phyloP scores from a whole-genome alignment of 805 yeast genomes.

The Metschnikowia hibisci region DNA sequence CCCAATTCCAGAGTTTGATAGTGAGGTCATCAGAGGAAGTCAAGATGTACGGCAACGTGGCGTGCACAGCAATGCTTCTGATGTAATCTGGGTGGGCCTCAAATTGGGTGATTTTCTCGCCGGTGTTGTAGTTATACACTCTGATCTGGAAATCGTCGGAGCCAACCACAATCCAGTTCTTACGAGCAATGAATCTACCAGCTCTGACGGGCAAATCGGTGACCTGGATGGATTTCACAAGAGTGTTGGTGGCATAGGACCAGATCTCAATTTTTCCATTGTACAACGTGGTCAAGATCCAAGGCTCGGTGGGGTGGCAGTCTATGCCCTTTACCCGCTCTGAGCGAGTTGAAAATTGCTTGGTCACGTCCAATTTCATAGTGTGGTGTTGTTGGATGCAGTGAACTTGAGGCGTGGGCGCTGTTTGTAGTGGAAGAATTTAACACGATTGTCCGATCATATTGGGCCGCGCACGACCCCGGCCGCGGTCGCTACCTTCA shows the following conservation, averaged over 20 bases:
- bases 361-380: slow-evolving; percentile 50
- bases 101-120: slow-evolving; percentile 89
- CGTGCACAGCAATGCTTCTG: slow-evolving; percentile 90
- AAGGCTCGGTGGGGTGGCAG: slow-evolving; percentile 96
- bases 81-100: slow-evolving; percentile 98
- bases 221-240: slow-evolving; percentile 87
- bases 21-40: slow-evolving; percentile 91
- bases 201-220: slow-evolving; percentile 96
- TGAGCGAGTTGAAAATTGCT: slow-evolving; percentile 84
- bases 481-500: neutral
- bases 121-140: slow-evolving; percentile 91
- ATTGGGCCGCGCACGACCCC: slow-evolving; percentile 14
- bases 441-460: slow-evolving; percentile 14
- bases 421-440: slow-evolving; percentile 7
- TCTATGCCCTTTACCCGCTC: slow-evolving; percentile 98
- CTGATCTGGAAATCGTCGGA: slow-evolving; percentile 93
- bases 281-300: slow-evolving; percentile 89
- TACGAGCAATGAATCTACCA: slow-evolving; percentile 90
- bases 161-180: slow-evolving; percentile 96
- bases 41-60: slow-evolving; percentile 82
- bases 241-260: slow-evolving; percentile 82
- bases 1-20: slow-evolving; percentile 97
- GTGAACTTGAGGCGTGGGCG: slow-evolving; percentile 2
- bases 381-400: slow-evolving; percentile 5
- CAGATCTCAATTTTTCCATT: slow-evolving; percentile 90